A percentile compares a stretch with the other conserved stretches of the same genome.
Conservation (phyloP, 1,284 basidiomycete genomes). For the Nidula niveotomentosa region DNA sequence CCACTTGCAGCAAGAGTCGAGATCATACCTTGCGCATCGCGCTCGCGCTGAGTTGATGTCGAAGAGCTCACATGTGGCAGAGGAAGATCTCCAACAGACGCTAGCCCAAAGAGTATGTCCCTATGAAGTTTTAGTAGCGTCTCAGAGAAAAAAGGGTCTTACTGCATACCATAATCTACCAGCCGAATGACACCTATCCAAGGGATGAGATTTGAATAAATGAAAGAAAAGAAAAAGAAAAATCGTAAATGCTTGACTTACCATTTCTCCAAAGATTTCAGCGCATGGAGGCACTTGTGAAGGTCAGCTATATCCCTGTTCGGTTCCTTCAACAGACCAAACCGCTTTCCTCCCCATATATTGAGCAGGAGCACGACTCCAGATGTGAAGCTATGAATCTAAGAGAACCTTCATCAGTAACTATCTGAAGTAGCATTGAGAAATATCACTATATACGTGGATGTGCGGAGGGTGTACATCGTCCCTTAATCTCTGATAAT, state of each 20-base stretch:
- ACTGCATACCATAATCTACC: conserved; percentile 26
- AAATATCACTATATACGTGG: conserved; percentile 30
- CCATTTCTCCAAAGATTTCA: conserved; percentile 51
- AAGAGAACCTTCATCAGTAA: neutral
- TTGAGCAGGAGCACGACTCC: conserved; percentile 71
- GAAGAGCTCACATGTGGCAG: conserved; percentile 37
- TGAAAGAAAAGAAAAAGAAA: neutral
- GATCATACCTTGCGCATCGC: conserved; percentile 50
- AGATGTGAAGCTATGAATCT: conserved; percentile 55
- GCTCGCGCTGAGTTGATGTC: conserved; percentile 49
- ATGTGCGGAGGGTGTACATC: conserved; percentile 31
- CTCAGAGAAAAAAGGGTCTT: neutral
- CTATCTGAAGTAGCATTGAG: neutral
- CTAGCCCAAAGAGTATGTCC: conserved; percentile 70
- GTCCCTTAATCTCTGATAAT: conserved; percentile 44
- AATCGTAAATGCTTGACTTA: conserved; percentile 15
- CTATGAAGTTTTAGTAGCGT: conserved; percentile 28
- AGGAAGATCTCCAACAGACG: conserved; percentile 64
- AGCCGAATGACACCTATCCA: conserved; percentile 16
- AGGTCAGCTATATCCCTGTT: conserved; percentile 68
- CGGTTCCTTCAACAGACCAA: conserved; percentile 53
- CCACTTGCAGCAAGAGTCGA: conserved; percentile 4
- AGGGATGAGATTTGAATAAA: neutral
- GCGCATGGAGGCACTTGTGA: conserved; percentile 64
- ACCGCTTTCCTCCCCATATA: conserved; percentile 70